Evolutionary conservation across 352 stramenopile species (phyloP).

Genomic region (Phytophthora tubulina): DNA sequence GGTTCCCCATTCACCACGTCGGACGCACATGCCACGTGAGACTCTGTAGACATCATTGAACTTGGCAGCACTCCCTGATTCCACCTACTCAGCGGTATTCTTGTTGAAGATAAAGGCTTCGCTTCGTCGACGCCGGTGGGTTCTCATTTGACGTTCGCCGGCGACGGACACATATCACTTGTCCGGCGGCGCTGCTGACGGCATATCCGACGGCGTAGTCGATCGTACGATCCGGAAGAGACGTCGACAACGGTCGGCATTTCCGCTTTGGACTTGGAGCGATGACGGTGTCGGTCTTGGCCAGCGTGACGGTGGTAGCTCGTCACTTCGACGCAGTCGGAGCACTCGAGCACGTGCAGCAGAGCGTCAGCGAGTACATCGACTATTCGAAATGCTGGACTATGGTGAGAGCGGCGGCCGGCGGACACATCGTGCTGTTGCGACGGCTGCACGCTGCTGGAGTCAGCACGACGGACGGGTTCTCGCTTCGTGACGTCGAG

Average conservation of each 20-base stretch:
- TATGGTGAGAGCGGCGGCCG: slow-evolving; percentile 25
- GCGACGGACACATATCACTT: slow-evolving; percentile 7
- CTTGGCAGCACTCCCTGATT: slow-evolving; percentile 9
- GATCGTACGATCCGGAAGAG: slow-evolving; percentile 25
- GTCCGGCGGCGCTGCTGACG: slow-evolving; percentile 12
- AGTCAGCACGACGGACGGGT: slow-evolving; percentile 5
- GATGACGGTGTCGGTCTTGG: slow-evolving; percentile 20
- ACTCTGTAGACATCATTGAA: not conserved
- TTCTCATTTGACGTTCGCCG: slow-evolving; percentile 17
- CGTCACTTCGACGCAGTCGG: slow-evolving; percentile 27
- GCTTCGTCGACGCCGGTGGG: not conserved
- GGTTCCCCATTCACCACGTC: slow-evolving; percentile 4
- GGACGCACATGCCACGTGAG: not conserved
- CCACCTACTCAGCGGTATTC: not conserved
- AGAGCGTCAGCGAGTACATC: slow-evolving; percentile 31
- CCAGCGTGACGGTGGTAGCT: slow-evolving; percentile 27
- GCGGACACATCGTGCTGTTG: slow-evolving; percentile 24
- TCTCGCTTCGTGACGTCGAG: slow-evolving; percentile 27
- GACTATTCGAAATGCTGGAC: slow-evolving; percentile 41
- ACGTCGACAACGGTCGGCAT: slow-evolving; percentile 16
- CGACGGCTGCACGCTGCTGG: slow-evolving; percentile 24
- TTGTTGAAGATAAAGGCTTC: not conserved
- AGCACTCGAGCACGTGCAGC: slow-evolving; percentile 28
- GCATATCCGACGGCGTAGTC: slow-evolving; percentile 28
- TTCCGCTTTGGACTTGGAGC: slow-evolving; percentile 10